A percentile compares a stretch with the other conserved stretches of the same genome.
phyloP scores from a whole-genome alignment of 306 rosid species.

The Ochetophila trinervis region DNA sequence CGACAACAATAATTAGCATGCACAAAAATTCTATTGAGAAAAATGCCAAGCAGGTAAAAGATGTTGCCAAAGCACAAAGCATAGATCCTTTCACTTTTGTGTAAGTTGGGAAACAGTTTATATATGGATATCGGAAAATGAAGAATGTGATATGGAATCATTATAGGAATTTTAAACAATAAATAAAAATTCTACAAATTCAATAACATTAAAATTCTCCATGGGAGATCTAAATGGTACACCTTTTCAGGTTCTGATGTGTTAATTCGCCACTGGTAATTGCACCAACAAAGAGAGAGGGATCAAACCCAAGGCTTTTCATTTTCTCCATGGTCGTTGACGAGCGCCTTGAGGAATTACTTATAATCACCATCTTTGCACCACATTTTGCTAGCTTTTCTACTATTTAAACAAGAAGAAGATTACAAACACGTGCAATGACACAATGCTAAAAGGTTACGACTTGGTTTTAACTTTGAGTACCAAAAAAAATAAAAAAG shows the following conservation, averaged over 20 bases:
- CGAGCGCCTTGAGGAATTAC: slow-evolving; percentile 95
- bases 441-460: not conserved
- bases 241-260: slow-evolving; percentile 79
- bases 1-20: slow-evolving; percentile 20
- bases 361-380: slow-evolving; percentile 85
- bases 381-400: slow-evolving; percentile 68
- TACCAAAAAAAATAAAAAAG: not conserved
- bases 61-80: not conserved
- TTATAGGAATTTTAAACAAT: not conserved
- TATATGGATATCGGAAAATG: not conserved
- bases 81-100: not conserved
- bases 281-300: slow-evolving; percentile 78
- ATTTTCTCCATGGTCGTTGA: slow-evolving; percentile 75
- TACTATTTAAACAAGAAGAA: slow-evolving; percentile 40
- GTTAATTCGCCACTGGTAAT: slow-evolving; percentile 92
- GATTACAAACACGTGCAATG: not conserved
- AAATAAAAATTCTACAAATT: not conserved
- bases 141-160: not conserved
- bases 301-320: slow-evolving; percentile 77
- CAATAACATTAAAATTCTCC: not conserved
- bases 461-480: not conserved
- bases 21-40: not conserved
- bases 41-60: not conserved
- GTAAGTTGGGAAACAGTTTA: not conserved
- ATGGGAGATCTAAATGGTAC: not conserved